Conservation (phyloP, 768 basidiomycete species). For the Mycena polygramma region DNA sequence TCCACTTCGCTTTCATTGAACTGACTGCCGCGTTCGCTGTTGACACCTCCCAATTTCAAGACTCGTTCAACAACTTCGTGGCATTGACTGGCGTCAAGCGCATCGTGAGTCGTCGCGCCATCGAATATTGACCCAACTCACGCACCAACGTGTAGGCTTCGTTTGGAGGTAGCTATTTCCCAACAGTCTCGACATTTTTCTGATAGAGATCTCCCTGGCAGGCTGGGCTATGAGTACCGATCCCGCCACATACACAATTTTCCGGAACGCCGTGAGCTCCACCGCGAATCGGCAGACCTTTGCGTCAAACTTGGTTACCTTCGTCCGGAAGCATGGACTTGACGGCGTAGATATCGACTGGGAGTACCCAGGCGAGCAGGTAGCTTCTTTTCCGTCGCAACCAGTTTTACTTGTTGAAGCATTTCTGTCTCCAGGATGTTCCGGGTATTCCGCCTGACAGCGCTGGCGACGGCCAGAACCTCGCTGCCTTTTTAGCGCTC, state of each 20-base stretch:
- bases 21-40: neutral
- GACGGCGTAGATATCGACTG: conserved; percentile 97
- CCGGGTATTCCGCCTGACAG: conserved; percentile 15
- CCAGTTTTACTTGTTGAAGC: no score
- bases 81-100: conserved; percentile 9
- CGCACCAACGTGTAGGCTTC: conserved; percentile 6
- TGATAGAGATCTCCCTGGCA: neutral
- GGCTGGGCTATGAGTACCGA: conserved; percentile 24
- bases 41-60: conserved; percentile 6
- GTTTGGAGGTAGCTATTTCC: conserved; percentile 7
- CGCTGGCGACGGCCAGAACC: conserved; percentile 4
- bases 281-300: conserved; percentile 66
- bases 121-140: neutral
- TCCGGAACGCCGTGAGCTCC: conserved; percentile 79
- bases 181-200: neutral
- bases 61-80: conserved; percentile 5
- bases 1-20: conserved; percentile 18
- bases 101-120: conserved; percentile 2
- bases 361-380: conserved; percentile 86
- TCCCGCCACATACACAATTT: conserved; percentile 47
- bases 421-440: neutral
- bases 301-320: conserved; percentile 67
- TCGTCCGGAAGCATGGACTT: conserved; percentile 68
- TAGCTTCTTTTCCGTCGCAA: no score
- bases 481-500: conserved; percentile 2